Evolutionary conservation across 768 basidiomycete genomes (phyloP).

Genomic region (Auriscalpium orientale): DNA sequence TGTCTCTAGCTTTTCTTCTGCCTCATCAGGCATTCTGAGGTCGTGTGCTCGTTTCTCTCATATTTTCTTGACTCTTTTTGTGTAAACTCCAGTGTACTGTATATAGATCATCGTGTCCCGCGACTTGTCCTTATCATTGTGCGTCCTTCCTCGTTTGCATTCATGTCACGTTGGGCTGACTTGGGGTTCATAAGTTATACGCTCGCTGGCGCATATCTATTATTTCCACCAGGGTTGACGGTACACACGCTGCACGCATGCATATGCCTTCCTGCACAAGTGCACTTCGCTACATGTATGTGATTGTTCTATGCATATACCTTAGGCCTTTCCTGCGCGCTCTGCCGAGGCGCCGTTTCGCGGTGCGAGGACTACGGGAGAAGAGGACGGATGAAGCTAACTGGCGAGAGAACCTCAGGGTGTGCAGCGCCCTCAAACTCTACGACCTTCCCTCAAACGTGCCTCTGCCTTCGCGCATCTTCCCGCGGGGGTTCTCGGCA

Average conservation of each 20-base stretch:
- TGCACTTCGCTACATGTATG: not conserved
- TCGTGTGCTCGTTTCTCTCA: not conserved
- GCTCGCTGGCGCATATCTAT: not conserved
- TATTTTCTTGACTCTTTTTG: not conserved
- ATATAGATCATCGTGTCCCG: not conserved
- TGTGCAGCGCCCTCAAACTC: no score
- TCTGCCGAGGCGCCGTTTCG: no score
- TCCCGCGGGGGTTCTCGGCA: no score
- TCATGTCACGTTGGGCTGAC: not conserved
- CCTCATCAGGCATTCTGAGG: constrained; percentile 6
- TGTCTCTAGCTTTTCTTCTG: constrained; percentile 4
- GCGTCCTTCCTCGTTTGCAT: not conserved
- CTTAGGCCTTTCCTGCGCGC: no score
- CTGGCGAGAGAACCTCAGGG: no score
- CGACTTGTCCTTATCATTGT: not conserved
- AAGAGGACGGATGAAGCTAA: no score
- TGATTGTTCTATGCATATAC: not conserved
- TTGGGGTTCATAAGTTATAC: not conserved
- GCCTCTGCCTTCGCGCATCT: no score
- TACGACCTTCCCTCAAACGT: no score
- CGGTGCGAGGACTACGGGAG: no score
- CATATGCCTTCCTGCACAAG: not conserved
- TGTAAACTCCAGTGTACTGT: not conserved
- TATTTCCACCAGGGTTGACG: not conserved
- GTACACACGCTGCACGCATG: not conserved